phyloP scores from a whole-genome alignment of 345 rosid species.

The Nephelium lappaceum region DNA sequence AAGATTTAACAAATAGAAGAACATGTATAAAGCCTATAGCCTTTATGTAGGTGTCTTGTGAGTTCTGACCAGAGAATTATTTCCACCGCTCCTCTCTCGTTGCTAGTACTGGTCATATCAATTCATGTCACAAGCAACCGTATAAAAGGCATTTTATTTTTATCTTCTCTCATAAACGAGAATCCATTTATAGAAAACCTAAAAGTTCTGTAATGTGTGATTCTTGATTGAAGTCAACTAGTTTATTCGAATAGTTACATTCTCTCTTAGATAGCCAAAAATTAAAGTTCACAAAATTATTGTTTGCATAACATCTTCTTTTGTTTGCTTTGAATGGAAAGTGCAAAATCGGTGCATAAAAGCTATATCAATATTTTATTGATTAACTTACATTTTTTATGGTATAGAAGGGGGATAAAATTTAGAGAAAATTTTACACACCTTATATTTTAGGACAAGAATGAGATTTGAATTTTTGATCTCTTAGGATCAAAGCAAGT shows the following conservation, averaged over 20 bases:
- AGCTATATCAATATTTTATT: conserved; percentile 1
- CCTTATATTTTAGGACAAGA: no score
- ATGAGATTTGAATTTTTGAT: no score
- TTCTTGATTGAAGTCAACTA: not conserved
- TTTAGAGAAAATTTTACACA: no score
- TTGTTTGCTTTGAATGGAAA: no score
- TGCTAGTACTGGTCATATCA: not conserved
- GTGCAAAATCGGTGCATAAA: not conserved
- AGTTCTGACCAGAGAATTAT: no score
- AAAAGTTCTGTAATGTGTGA: not conserved
- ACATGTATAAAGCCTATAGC: not conserved
- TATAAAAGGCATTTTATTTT: not conserved
- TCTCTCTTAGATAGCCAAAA: not conserved
- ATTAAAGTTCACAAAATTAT: no score
- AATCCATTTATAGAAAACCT: not conserved
- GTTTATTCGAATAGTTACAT: no score
- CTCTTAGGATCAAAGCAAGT: no score
- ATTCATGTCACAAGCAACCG: not conserved
- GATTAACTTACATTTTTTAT: not conserved
- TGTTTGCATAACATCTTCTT: not conserved
- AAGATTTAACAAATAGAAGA: not conserved
- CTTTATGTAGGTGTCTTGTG: not conserved
- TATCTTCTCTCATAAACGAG: not conserved
- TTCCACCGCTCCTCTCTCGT: not conserved
- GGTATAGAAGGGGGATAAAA: no score